phyloP scores from a whole-genome alignment of 177 flowering plant species.

The Vitis hybrid region DNA sequence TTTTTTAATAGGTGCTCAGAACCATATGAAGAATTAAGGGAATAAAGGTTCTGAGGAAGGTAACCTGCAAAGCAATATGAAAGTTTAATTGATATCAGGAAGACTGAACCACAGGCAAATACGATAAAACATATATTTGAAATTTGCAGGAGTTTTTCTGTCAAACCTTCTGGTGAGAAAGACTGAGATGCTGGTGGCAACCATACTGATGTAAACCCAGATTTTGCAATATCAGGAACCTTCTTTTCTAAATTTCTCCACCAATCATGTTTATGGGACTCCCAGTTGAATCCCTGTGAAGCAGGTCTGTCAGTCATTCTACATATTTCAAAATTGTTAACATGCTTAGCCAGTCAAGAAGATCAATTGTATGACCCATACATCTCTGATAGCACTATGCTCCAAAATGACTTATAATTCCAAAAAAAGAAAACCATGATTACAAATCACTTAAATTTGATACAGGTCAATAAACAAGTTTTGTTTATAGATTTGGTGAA shows the following conservation, averaged over 20 bases:
- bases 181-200: slow-evolving; percentile 86
- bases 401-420: background rate
- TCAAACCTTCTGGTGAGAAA: slow-evolving; percentile 77
- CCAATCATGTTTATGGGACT: slow-evolving; percentile 90
- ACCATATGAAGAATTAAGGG: slow-evolving; percentile 81
- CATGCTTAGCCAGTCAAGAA: background rate
- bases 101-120: background rate
- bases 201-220: slow-evolving; percentile 94
- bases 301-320: slow-evolving; percentile 11
- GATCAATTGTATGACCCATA: background rate
- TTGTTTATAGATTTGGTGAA: background rate
- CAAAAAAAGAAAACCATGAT: too few species aligned
- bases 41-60: slow-evolving; percentile 88
- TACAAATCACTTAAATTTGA: too few species aligned
- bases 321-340: background rate
- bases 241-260: slow-evolving; percentile 79
- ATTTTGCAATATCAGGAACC: slow-evolving; percentile 72
- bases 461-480: background rate
- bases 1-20: slow-evolving; percentile 69
- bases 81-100: slow-evolving; percentile 1
- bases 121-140: slow-evolving; percentile 1
- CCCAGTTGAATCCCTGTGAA: slow-evolving; percentile 92
- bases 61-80: slow-evolving; percentile 52
- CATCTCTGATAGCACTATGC: background rate
- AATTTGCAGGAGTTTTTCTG: background rate